Percentiles rank a stretch among this genome's conserved stretches.
Conservation (phyloP, 345 rosid genomes). For the Aethionema arabicum region DNA sequence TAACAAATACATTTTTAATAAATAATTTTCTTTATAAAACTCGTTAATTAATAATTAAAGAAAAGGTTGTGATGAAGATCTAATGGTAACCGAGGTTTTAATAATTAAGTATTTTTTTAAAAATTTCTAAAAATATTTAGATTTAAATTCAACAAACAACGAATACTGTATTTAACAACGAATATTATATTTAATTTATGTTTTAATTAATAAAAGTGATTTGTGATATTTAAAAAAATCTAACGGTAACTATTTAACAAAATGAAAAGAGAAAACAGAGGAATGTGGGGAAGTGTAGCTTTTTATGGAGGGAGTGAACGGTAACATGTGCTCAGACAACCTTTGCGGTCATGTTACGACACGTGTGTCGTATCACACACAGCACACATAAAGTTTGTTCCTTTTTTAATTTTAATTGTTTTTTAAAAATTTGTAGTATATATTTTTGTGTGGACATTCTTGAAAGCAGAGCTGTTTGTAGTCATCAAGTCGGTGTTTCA, state of each 20-base stretch:
- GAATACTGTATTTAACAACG: no score
- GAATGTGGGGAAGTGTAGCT: neutral
- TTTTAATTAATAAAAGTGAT: no score
- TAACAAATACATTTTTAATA: no score
- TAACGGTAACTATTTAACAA: conserved; percentile 29
- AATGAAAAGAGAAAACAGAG: neutral
- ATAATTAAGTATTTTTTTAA: no score
- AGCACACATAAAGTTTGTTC: conserved; percentile 25
- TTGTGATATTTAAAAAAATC: no score
- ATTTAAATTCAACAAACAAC: no score
- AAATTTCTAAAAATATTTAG: no score
- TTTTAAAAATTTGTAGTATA: neutral
- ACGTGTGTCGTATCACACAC: conserved; percentile 30
- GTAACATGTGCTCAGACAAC: conserved; percentile 38
- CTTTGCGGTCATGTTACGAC: conserved; percentile 42
- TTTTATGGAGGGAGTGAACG: conserved; percentile 7
- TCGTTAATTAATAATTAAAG: no score
- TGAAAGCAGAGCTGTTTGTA: conserved; percentile 28
- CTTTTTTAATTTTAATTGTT: neutral
- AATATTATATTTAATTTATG: no score
- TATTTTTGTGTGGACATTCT: conserved; percentile 31
- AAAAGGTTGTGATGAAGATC: no score
- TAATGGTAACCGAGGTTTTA: conserved; percentile 38
- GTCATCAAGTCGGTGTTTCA: conserved; percentile 34
- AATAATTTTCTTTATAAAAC: no score